These are phyloP conservation scores for Pseudogymnoascus sp. DNA, from an alignment of 2,329 filamentous ascomycete species.

Conservation along the genomic window DNA sequence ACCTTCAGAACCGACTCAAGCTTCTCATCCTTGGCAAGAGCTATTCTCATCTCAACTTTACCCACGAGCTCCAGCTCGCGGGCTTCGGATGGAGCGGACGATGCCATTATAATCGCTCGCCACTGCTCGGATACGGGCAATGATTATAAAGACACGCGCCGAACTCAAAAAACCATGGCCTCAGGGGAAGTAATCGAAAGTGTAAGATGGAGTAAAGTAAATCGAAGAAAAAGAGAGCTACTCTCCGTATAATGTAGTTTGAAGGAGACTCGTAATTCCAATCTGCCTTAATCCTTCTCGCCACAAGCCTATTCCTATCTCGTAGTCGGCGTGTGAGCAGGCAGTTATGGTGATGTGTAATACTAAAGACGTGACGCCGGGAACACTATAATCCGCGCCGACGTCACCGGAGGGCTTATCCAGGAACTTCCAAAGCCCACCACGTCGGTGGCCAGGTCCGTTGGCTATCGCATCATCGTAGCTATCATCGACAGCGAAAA, in stretches of 20 bases:
- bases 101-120: slow-evolving; percentile 8
- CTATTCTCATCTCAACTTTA: slow-evolving; percentile 67
- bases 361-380: neutral
- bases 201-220: neutral
- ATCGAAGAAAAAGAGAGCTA: neutral
- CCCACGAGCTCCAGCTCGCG: slow-evolving; percentile 75
- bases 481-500: neutral
- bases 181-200: neutral
- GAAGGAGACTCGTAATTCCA: neutral
- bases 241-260: neutral
- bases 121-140: neutral
- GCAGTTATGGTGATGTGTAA: neutral
- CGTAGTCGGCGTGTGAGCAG: neutral
- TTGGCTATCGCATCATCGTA: neutral
- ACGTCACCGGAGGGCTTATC: slow-evolving; percentile 5
- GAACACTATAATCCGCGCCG: neutral
- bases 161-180: neutral
- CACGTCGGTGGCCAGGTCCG: neutral
- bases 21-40: slow-evolving; percentile 73
- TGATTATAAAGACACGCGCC: neutral
- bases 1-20: slow-evolving; percentile 68
- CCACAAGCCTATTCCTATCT: slow-evolving; percentile 6
- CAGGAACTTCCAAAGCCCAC: slow-evolving; percentile 4
- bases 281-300: neutral
- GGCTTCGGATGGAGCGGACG: slow-evolving; percentile 39